phyloP scores from a whole-genome alignment of 495 filamentous ascomycete genomes.

The Friedmanniomyces endolithicus region DNA sequence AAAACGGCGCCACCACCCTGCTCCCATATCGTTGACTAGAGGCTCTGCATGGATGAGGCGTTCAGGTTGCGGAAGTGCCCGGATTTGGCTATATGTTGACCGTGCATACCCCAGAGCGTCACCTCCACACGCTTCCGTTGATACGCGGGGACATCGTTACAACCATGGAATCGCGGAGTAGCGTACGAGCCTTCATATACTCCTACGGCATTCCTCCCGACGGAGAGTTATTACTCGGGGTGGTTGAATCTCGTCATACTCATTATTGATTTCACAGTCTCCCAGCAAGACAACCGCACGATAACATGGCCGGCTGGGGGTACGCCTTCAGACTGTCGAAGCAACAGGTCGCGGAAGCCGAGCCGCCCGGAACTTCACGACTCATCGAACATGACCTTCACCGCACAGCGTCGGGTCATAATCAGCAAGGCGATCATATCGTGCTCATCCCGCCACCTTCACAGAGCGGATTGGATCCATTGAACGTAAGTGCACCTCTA shows the following conservation, averaged over 20 bases:
- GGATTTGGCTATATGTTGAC: no score
- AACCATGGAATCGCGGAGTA: no score
- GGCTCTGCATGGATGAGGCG: no score
- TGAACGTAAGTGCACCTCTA: slow-evolving; percentile 15
- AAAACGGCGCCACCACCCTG: no score
- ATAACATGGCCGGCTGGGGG: slow-evolving; percentile 17
- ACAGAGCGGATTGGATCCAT: slow-evolving; percentile 17
- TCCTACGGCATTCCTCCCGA: no score
- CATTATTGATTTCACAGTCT: background rate
- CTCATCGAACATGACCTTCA: slow-evolving; percentile 16
- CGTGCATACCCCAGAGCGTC: no score
- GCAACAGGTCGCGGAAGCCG: slow-evolving; percentile 12
- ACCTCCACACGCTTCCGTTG: no score
- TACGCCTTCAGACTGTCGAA: slow-evolving; percentile 20
- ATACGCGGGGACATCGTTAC: no score
- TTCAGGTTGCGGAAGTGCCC: no score
- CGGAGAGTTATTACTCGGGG: no score
- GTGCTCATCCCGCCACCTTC: slow-evolving; percentile 17
- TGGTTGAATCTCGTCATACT: background rate
- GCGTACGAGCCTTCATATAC: no score
- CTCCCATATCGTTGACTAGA: no score
- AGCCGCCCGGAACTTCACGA: slow-evolving; percentile 15
- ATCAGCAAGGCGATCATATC: slow-evolving; percentile 9
- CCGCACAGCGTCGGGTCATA: slow-evolving; percentile 11
- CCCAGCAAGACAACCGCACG: background rate